Base-by-base conservation (phyloP, 176 grass and related monocot species). In the Paspalum vaginatum region DNA sequence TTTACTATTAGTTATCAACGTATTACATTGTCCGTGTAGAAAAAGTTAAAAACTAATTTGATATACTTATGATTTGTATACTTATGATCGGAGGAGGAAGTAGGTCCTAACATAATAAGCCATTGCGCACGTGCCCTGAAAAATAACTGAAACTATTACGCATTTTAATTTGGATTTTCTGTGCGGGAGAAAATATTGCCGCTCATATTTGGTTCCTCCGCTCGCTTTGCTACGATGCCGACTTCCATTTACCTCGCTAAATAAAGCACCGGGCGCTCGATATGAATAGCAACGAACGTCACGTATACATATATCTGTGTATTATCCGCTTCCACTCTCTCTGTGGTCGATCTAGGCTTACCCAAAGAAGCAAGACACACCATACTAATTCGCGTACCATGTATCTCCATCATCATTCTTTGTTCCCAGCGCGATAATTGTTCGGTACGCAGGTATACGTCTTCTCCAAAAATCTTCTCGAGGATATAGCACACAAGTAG, bases 261-360 rank as follows among this genome's bases (percentile, higher is more conserved):
- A 72, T 22, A 17, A 12, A 22, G 41, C 11, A 5, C 17, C 27
- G 45, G 12, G 24, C 5, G n/a, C 2, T 6, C 27, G 64, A 16
- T 63, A 22, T 53, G 46, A 62, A 49, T 5, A 9, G 32, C n/a
- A 78, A 64, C 10, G 25, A 64, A 48, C 38, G 65, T 78, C 48
- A 50, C 17, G 20, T 32, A 63, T 32, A 63, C 46, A 56, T 20
- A 4, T 13, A 47, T 47, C 24, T 17, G 41, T 21, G 3, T 68
- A 79, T 79, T 68, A 79, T 79, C 76, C 77, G 43, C 39, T 66
- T 17, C 55, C 48, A 12, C 5, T 21, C 63, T 70, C 38, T 81
- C 24, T 16, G 11, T 25, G 79, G 65, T 74, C 13, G 0, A 55
- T 67, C 20, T 27, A 48, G 57, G 58, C 65, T 58, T 72, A 49